Percentiles rank a stretch among this genome's conserved stretches.
Evolutionary conservation across 139 green algal genomes (phyloP).

Genomic region (Picochlorum costavermella): DNA sequence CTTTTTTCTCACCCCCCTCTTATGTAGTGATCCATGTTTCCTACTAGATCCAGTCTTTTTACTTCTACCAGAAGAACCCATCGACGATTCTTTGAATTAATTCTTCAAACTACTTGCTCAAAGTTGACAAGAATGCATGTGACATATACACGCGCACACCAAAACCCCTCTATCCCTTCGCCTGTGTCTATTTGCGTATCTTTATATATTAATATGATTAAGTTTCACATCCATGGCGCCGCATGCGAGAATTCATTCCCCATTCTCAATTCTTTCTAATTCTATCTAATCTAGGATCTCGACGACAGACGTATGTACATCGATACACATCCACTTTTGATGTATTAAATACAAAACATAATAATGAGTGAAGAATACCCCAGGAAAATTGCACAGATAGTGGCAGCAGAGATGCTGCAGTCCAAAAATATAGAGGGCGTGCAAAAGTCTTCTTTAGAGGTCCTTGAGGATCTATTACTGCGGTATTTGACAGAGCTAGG

Average conservation of each 20-base stretch:
- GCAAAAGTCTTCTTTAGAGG: constrained; percentile 63
- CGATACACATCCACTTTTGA: background rate
- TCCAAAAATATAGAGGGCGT: constrained; percentile 54
- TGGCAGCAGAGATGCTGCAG: constrained; percentile 53
- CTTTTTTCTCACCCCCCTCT: constrained; percentile 32
- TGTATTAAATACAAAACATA: no score
- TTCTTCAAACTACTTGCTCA: background rate
- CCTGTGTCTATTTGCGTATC: no score
- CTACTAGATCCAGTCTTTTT: constrained; percentile 18
- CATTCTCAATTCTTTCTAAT: no score
- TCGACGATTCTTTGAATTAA: background rate
- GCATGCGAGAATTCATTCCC: no score
- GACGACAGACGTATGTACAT: background rate
- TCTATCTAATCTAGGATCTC: no score
- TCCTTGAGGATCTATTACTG: constrained; percentile 69
- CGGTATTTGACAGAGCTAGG: constrained; percentile 65
- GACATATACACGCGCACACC: background rate
- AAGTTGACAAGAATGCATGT: background rate
- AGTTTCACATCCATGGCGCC: no score
- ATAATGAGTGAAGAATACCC: constrained; percentile 50
- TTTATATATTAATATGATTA: no score
- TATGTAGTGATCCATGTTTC: constrained; percentile 28
- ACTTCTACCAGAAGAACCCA: constrained; percentile 17
- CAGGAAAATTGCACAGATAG: constrained; percentile 39
- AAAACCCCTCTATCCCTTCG: no score